Evolutionary conservation across 352 stramenopile species (phyloP).

Genomic region (Nothophytophthora sp.): DNA sequence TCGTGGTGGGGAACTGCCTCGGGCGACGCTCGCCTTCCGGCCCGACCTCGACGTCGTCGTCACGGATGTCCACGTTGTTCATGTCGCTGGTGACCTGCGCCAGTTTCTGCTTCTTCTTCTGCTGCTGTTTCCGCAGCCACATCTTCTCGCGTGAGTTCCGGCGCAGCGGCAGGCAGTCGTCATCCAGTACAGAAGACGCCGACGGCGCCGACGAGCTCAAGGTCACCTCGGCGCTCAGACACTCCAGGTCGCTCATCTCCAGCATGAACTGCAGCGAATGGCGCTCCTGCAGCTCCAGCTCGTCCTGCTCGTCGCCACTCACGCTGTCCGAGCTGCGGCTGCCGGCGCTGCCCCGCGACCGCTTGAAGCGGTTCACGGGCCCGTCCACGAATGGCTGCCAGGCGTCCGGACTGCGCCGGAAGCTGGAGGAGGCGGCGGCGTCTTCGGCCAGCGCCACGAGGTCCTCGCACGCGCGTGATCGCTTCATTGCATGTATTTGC

Average conservation of each 20-base stretch:
- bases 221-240: constrained; percentile 5
- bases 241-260: constrained; percentile 19
- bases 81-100: constrained; percentile 22
- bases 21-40: too few relatives aligned
- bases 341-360: constrained; percentile 17
- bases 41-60: constrained; percentile 8
- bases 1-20: too few relatives aligned
- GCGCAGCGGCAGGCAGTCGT: constrained; percentile 28
- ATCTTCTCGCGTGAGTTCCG: constrained; percentile 48
- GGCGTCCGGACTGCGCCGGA: constrained; percentile 4
- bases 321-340: constrained; percentile 8
- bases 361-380: constrained; percentile 22
- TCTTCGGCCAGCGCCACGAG: constrained; percentile 52
- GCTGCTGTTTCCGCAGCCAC: constrained; percentile 11
- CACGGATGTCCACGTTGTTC: constrained; percentile 12
- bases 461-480: constrained; percentile 70
- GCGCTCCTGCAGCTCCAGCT: constrained; percentile 9
- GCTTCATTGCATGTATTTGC: constrained; percentile 45
- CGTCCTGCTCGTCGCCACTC: constrained; percentile 14
- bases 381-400: constrained; percentile 15
- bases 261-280: constrained; percentile 24
- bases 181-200: constrained; percentile 13
- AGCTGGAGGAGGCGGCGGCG: constrained; percentile 4
- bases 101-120: constrained; percentile 33
- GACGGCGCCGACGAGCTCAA: constrained; percentile 12